Evolutionary conservation across 768 basidiomycete species (phyloP), one percentile per base, ranked within the genome.

Genomic region (Boletellus ananas): DNA sequence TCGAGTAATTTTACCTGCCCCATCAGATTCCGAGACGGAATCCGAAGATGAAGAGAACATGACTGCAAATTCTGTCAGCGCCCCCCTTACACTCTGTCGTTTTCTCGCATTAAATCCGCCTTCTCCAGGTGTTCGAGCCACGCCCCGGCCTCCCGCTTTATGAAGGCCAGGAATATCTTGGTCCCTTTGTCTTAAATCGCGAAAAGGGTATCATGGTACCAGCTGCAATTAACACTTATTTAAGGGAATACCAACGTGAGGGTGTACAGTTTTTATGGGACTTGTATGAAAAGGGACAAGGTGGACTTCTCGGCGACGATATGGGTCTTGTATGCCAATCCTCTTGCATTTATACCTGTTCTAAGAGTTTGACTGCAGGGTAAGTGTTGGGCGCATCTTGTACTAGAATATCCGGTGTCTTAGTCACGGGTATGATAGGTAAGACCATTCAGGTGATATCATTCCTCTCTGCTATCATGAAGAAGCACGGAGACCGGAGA

Each of bases 401-500:
- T 44, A 27, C 45, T 38, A 3, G 20, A 40, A 14, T 6, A 25
- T 54, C 49, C 31, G 10, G 9, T 6, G 25, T 39, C 54, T 53
- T 34, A 56, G 23, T 25, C 14, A 21, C 50, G 17, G 6, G 54
- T 52, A 41, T 47, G 18, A 43, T 49, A 72, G 76, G 95, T 87
- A 98, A 98, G 78, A 98, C 95, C 0, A 93, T 97, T 18, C 95
- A 98, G 66, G 85, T 93, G 21, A 89, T 94, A 39, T 79, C 87
- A 0, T 89, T 93, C 61, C 76, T 98, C 3, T 87, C 91, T 0
- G 94, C 94, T 0, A 87, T 97, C 50, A 95, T 96, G 94, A 72
- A 76, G 53, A 95, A 95, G 66, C 67, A 72, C 2, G 91, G 91
- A 1, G 73, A 82, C 34, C 60, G 58, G 7, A 73, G 74, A 4